A percentile compares a stretch with the other conserved stretches of the same genome.
Conservation (phyloP, 2,329 filamentous ascomycete species). For the Microcyclospora pomicola region DNA sequence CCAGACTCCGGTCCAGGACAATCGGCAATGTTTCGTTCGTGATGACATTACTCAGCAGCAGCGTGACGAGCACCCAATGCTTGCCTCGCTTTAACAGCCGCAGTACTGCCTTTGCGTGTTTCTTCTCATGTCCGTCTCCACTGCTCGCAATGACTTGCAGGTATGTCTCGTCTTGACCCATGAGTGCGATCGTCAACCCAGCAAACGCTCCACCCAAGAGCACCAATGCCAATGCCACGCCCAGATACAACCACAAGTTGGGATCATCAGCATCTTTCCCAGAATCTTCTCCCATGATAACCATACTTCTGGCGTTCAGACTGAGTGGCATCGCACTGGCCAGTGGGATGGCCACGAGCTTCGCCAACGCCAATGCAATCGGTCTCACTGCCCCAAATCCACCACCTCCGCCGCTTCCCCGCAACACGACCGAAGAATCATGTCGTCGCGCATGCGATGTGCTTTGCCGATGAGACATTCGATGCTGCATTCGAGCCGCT, state of each 20-base stretch:
- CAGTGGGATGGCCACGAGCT: constrained; percentile 10
- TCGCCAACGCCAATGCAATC: constrained; percentile 9
- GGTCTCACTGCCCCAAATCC: constrained; percentile 9
- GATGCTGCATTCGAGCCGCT: too few species aligned
- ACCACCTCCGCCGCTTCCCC: not conserved
- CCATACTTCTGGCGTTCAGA: constrained; percentile 1
- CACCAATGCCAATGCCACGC: constrained; percentile 66
- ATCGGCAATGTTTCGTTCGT: constrained; percentile 96
- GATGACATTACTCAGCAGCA: constrained; percentile 90
- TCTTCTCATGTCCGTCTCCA: constrained; percentile 69
- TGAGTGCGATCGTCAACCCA: constrained; percentile 78
- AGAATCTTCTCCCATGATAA: constrained; percentile 9
- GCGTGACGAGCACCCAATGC: constrained; percentile 93
- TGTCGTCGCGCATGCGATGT: too few species aligned
- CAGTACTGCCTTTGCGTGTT: constrained; percentile 70
- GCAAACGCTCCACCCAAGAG: constrained; percentile 86
- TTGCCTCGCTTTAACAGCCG: constrained; percentile 74
- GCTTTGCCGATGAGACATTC: too few species aligned
- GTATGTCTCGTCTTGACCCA: constrained; percentile 85
- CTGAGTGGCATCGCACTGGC: constrained; percentile 12
- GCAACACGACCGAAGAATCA: too few species aligned
- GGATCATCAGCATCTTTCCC: constrained; percentile 34
- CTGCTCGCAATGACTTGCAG: constrained; percentile 86
- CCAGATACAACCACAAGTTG: constrained; percentile 66
- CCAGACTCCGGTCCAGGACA: constrained; percentile 82